These are phyloP conservation scores for Fusarium graminum DNA, from an alignment of 2,329 filamentous ascomycete genomes.

Conservation along the genomic window DNA sequence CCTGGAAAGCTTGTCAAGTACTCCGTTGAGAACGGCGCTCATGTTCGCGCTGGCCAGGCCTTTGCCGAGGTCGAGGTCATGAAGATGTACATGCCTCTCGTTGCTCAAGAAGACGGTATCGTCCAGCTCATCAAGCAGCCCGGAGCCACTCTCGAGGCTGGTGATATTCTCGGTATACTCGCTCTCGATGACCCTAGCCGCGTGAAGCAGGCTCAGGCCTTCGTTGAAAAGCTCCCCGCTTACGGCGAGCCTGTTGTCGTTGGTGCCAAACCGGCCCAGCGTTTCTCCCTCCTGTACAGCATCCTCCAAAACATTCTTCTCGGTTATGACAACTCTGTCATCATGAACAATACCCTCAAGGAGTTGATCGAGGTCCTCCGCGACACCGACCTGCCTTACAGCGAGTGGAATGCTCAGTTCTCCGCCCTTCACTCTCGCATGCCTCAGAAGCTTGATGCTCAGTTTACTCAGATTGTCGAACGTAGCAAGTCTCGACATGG, in stretches of 20 bases:
- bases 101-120: conserved; percentile 93
- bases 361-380: conserved; percentile 92
- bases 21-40: conserved; percentile 93
- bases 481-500: conserved; percentile 80
- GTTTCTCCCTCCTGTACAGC: conserved; percentile 80
- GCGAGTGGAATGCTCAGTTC: conserved; percentile 96
- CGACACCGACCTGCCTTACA: conserved; percentile 90
- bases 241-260: conserved; percentile 88
- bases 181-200: conserved; percentile 94
- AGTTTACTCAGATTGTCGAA: conserved; percentile 87
- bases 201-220: conserved; percentile 96
- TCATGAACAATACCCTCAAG: conserved; percentile 89
- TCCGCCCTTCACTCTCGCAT: conserved; percentile 97
- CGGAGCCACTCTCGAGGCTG: conserved; percentile 95
- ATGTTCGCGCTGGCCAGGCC: conserved; percentile 90
- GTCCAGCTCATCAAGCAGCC: conserved; percentile 99
- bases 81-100: conserved; percentile 99
- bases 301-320: conserved; percentile 89
- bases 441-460: conserved; percentile 90
- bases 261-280: conserved; percentile 91
- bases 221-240: conserved; percentile 89
- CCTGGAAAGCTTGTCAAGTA: conserved; percentile 99
- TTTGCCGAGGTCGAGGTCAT: conserved; percentile 99
- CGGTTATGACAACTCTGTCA: conserved; percentile 97
- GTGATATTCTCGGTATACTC: conserved; percentile 97